Percentiles rank a stretch among this genome's conserved stretches.
Conservation (phyloP, 2,329 filamentous ascomycete species). For the Penicillium sp. region DNA sequence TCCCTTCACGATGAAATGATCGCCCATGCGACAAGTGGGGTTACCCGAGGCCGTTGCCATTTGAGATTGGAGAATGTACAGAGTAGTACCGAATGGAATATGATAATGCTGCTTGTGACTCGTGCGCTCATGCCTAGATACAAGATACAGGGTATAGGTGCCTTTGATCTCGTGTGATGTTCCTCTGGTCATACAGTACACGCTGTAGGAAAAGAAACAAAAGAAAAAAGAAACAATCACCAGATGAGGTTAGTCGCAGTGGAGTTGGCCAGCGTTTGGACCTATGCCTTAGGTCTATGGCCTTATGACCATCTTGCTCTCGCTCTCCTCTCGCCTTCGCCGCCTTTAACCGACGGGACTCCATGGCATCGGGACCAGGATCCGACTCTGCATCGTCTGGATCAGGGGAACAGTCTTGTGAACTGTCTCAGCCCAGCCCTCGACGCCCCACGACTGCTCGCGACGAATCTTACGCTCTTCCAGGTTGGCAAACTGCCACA, state of each 20-base stretch:
- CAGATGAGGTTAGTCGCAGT: not conserved
- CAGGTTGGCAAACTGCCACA: slow-evolving; percentile 97
- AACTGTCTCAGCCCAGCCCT: slow-evolving; percentile 95
- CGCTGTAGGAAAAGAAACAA: not conserved
- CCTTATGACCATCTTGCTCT: not conserved
- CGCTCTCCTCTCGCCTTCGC: not conserved
- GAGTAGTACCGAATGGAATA: not conserved
- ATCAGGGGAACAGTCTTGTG: slow-evolving; percentile 98
- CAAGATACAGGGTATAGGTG: slow-evolving; percentile 15
- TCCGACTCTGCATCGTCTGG: slow-evolving; percentile 90
- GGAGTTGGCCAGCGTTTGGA: not conserved
- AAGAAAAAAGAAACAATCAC: not conserved
- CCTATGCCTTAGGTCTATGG: not conserved
- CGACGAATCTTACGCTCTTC: slow-evolving; percentile 86
- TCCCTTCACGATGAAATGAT: slow-evolving; percentile 10
- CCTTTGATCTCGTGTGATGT: not conserved
- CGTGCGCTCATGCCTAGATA: slow-evolving; percentile 18
- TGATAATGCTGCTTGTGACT: slow-evolving; percentile 4
- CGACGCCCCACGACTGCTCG: slow-evolving; percentile 90
- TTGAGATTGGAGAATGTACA: not conserved
- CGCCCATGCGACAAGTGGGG: slow-evolving; percentile 15
- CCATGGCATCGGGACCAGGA: slow-evolving; percentile 94
- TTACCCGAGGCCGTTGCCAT: slow-evolving; percentile 14
- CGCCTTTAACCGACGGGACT: slow-evolving; percentile 69
- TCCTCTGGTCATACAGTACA: not conserved